Base-by-base conservation (phyloP, 106 monocot genomes). In the Dioscorea alata region DNA sequence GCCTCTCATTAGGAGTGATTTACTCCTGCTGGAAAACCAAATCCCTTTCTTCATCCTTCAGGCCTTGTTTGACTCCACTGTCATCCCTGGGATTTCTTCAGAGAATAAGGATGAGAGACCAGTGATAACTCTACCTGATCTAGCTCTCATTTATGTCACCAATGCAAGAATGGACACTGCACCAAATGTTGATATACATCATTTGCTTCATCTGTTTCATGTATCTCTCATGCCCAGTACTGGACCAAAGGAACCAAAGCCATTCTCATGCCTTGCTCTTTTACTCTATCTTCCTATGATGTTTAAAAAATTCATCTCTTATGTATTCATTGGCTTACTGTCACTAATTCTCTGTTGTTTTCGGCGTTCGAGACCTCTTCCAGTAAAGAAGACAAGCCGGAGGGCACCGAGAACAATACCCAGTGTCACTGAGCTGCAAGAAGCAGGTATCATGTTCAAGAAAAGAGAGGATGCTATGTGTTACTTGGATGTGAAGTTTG, bases 11-110 rank as follows among this genome's bases (percentile, higher is more conserved):
- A 84, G 83, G 68, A 76, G 81, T 12, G 94, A 94, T 67, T 90
- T 90, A 87, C 82, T 94, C 69, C 80, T 90, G 87, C 79, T 90
- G 6, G 94, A 94, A 72, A 94, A 94, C 63, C 90, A 94, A 70
- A 69, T 94, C 48, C 94, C 94, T 6, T 73, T 94, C 52, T 94
- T 94, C 74, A 65, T 94, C 42, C 86, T 94, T 56, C 85, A 87
- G 71, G 82, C 33, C 69, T 73, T 61, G 64, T 32, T 61, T 57
- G 54, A 66, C n/a, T 74, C 34, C 61, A 71, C 35, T 13, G 68
- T 24, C 57, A 49, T n/a, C 34, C 66, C 42, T 0, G 54, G 4
- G 54, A 4, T 56, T 18, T 8, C 13, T 18, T 56, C 4, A 4
- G n/a, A 56, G 54, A 14, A 18, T 0, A 16, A 19, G 54, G 2